Evolutionary conservation across 805 yeast genomes (phyloP).

Genomic region (Schizosaccharomyces octosporus): DNA sequence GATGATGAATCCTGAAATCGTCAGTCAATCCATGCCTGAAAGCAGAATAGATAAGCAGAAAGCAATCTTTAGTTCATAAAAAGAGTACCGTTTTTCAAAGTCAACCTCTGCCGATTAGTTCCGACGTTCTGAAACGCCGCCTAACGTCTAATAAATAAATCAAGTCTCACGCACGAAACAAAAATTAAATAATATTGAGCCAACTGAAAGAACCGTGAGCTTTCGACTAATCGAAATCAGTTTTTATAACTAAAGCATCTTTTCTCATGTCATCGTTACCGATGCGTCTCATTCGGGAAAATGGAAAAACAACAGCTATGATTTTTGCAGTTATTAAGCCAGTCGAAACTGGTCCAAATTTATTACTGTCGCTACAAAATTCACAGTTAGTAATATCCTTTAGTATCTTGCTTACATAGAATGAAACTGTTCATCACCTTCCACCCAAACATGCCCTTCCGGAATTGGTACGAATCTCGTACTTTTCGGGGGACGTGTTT

Average conservation of each 20-base stretch:
- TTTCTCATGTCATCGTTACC: not conserved
- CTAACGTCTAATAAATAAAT: no score
- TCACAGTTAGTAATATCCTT: not conserved
- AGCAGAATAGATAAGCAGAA: no score
- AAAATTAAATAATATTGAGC: no score
- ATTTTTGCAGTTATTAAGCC: not conserved
- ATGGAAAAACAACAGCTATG: not conserved
- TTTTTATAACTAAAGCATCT: not conserved
- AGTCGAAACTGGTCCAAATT: conserved; percentile 1
- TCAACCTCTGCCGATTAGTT: no score
- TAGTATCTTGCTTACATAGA: not conserved
- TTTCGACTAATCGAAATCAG: not conserved
- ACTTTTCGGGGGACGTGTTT: not conserved
- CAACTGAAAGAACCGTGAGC: no score
- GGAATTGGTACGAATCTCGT: not conserved
- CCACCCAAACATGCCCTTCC: conserved; percentile 2
- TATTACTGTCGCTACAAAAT: not conserved
- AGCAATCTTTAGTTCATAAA: no score
- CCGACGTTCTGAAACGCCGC: no score
- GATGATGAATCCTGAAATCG: no score
- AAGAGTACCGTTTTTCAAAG: no score
- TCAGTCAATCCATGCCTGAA: no score
- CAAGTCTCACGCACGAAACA: no score
- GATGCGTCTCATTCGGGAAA: not conserved
- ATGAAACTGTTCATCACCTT: conserved; percentile 3